Conservation (phyloP, 257 asterid genomes). For the Paulownia fortunei region DNA sequence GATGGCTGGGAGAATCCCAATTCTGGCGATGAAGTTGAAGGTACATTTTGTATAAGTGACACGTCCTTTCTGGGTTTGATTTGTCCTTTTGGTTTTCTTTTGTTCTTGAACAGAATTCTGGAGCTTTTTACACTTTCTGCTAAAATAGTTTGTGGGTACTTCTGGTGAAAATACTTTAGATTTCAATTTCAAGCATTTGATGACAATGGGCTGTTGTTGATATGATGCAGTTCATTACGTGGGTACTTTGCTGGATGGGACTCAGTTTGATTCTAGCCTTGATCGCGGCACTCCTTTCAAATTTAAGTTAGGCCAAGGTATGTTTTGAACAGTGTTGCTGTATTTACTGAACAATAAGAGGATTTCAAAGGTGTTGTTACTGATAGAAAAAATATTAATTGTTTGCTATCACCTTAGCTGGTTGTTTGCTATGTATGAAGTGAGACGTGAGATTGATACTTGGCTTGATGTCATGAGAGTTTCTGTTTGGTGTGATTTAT, state of each 20-base stretch:
- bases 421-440: too few species aligned
- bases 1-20: constrained; percentile 54
- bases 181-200: not conserved
- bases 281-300: constrained; percentile 50
- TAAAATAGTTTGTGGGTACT: not conserved
- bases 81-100: not conserved
- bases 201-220: constrained; percentile 24
- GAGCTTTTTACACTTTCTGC: not conserved
- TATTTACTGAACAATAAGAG: not conserved
- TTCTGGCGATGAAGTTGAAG: constrained; percentile 59
- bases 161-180: not conserved
- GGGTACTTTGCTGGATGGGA: constrained; percentile 64
- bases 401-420: not conserved
- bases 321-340: not conserved
- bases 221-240: constrained; percentile 61
- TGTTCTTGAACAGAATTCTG: not conserved
- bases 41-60: too few species aligned
- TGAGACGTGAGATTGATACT: not conserved
- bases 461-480: not conserved
- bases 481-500: not conserved
- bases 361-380: not conserved
- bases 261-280: constrained; percentile 59
- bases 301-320: constrained; percentile 63
- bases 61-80: not conserved
- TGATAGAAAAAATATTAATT: not conserved